Evolutionary conservation across 78 protist genomes (phyloP), one percentile per base, ranked within the genome.

Genomic region (Dictyostelium capitatum): DNA sequence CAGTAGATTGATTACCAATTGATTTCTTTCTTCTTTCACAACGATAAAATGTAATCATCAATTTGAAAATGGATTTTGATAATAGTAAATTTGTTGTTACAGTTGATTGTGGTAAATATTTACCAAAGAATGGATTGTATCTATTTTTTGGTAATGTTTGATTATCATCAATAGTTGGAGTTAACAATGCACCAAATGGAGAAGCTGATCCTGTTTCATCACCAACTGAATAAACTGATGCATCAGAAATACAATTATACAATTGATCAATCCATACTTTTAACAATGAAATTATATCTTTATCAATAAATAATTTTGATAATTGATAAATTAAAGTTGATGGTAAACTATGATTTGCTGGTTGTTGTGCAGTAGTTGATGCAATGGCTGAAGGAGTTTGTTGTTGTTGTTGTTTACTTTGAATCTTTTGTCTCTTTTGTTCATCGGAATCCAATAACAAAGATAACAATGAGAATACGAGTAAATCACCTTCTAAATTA

Each of bases 151-250:
- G 83, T 9, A 85, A 30, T 0, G 65, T 41, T 30, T 85, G 92
- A 19, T 73, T 64, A 14, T 85, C 92, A 20, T 43, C 41, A 4
- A 17, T 14, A 10, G 43, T 23, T 14, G 53, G 23, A 17, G 59
- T 62, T 37, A 85, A 75, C 56, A 85, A 62, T 51, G 83, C 72
- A 19, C 92, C 92, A 75, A 85, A 85, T 43, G 92, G 92, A 1
- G 83, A 59, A 37, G 37, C 72, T n/a, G 19, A 7, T n/a, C 17
- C 87, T n/a, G 28, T 30, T n/a, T 30, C 87, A 3, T 75, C 72
- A 8, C 50, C 73, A 8, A 32, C 19, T 4, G 79, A 46, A 15
- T 6, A 15, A 30, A 30, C 46, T 32, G 14, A 30, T 80, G 70
- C 8, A 46, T 23, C 50, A 15, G 82, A 30, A 25, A 41, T 56